A percentile compares a stretch with the other conserved stretches of the same genome.
Evolutionary conservation across 768 basidiomycete genomes (phyloP).

Genomic region (Tulasnella sp.): DNA sequence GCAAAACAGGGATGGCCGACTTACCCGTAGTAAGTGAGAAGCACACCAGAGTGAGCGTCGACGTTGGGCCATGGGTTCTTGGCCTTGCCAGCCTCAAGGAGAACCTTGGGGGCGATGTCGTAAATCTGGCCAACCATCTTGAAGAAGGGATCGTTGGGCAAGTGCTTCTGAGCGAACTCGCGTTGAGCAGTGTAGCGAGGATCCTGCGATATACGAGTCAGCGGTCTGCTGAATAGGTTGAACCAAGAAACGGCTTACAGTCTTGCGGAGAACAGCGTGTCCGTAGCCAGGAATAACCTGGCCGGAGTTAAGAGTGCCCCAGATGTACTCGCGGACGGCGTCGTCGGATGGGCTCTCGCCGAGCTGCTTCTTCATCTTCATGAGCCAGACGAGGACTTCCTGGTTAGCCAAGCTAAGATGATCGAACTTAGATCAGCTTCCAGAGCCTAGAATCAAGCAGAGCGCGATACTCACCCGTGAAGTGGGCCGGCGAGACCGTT

Average conservation of each 20-base stretch:
- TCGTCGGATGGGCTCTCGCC: slow-evolving; percentile 86
- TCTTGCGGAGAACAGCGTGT: slow-evolving; percentile 84
- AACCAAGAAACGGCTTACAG: slow-evolving; percentile 41
- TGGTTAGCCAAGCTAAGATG: slow-evolving; percentile 77
- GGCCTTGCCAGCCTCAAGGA: slow-evolving; percentile 88
- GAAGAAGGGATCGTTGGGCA: slow-evolving; percentile 88
- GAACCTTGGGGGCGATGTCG: slow-evolving; percentile 84
- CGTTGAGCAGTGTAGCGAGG: slow-evolving; percentile 90
- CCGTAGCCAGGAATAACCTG: slow-evolving; percentile 95
- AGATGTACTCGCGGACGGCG: slow-evolving; percentile 89
- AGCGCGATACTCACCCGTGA: slow-evolving; percentile 60
- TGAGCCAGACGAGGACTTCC: slow-evolving; percentile 93
- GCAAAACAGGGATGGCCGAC: background rate
- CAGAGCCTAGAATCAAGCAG: slow-evolving; percentile 33
- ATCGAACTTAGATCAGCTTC: slow-evolving; percentile 4
- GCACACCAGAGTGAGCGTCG: slow-evolving; percentile 92
- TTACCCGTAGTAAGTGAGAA: slow-evolving; percentile 75
- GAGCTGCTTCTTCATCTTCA: slow-evolving; percentile 88
- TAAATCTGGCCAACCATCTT: slow-evolving; percentile 91
- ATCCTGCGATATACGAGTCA: slow-evolving; percentile 53
- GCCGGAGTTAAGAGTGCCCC: slow-evolving; percentile 90
- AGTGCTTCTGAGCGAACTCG: slow-evolving; percentile 83
- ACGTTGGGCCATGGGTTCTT: slow-evolving; percentile 98
- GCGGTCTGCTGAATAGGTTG: background rate
- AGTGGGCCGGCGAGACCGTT: slow-evolving; percentile 97